Evolutionary conservation across 2,329 filamentous ascomycete genomes (phyloP).

Genomic region (Verticillium albo-atrum): DNA sequence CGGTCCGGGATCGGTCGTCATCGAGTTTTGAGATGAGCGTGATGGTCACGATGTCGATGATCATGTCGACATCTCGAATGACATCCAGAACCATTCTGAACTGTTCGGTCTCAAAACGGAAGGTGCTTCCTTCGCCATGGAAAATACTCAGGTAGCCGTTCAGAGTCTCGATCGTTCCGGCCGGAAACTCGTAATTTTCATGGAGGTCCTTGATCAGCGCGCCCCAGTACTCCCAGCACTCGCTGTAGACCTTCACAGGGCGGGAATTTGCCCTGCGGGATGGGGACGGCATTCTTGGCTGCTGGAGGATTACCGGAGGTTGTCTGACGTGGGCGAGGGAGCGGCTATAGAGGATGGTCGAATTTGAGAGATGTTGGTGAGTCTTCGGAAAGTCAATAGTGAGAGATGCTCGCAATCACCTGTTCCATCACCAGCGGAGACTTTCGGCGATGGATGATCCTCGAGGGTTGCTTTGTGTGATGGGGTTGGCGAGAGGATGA

Average conservation of each 20-base stretch:
- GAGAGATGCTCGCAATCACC: too few species aligned
- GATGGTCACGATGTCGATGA: conserved; percentile 4
- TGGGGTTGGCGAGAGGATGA: too few species aligned
- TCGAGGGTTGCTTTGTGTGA: too few species aligned
- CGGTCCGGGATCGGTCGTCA: background rate
- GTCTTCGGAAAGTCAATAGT: too few species aligned
- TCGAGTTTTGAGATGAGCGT: background rate
- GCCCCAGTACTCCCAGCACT: background rate
- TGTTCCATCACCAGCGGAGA: too few species aligned
- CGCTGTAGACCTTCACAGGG: background rate
- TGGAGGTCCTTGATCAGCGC: background rate
- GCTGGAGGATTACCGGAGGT: too few species aligned
- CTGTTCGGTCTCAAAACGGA: background rate
- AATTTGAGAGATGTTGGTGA: too few species aligned
- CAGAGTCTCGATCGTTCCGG: background rate
- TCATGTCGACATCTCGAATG: background rate
- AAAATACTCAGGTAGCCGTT: background rate
- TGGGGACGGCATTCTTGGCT: too few species aligned
- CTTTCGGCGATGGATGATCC: too few species aligned
- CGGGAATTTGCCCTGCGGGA: too few species aligned
- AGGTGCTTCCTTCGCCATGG: conserved; percentile 3
- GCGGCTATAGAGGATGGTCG: too few species aligned
- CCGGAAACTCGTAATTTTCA: conserved; percentile 1
- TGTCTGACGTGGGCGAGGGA: too few species aligned
- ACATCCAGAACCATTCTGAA: conserved; percentile 5